Evolutionary conservation across 2,329 filamentous ascomycete genomes (phyloP).

Genomic region (Triangularia verruculosa): DNA sequence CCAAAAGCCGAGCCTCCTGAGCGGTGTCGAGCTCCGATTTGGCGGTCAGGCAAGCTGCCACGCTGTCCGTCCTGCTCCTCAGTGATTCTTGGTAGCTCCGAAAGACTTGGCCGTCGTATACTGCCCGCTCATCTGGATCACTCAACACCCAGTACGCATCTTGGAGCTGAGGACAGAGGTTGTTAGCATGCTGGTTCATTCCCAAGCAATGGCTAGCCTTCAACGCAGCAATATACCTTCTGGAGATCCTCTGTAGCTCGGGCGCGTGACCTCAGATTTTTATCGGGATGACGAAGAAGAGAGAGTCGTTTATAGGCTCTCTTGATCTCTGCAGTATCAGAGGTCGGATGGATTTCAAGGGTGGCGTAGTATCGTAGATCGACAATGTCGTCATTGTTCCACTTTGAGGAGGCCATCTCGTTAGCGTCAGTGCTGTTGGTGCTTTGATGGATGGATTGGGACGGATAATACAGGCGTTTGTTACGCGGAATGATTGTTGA

Average conservation of each 20-base stretch:
- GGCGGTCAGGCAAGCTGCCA: not conserved
- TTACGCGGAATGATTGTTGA: no score
- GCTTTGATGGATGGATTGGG: no score
- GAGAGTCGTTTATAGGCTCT: not conserved
- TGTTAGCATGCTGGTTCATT: not conserved
- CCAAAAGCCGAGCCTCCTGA: not conserved
- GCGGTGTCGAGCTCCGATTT: not conserved
- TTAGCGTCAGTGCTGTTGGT: no score
- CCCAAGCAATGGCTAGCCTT: not conserved
- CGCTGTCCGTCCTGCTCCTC: not conserved
- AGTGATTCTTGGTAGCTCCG: not conserved
- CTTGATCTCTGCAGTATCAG: not conserved
- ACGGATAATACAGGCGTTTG: no score
- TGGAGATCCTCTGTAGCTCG: not conserved
- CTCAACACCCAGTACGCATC: not conserved
- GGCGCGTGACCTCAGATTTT: not conserved
- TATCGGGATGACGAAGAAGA: not conserved
- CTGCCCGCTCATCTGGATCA: not conserved
- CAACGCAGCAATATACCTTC: not conserved
- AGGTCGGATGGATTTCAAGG: not conserved
- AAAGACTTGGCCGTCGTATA: not conserved
- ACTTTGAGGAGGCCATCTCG: no score
- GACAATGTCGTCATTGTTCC: not conserved
- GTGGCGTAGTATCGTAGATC: not conserved
- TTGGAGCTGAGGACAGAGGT: not conserved